Evolutionary conservation across 495 filamentous ascomycete genomes (phyloP), one percentile per base, ranked within the genome.

Genomic region (Aspergillus indologenus): DNA sequence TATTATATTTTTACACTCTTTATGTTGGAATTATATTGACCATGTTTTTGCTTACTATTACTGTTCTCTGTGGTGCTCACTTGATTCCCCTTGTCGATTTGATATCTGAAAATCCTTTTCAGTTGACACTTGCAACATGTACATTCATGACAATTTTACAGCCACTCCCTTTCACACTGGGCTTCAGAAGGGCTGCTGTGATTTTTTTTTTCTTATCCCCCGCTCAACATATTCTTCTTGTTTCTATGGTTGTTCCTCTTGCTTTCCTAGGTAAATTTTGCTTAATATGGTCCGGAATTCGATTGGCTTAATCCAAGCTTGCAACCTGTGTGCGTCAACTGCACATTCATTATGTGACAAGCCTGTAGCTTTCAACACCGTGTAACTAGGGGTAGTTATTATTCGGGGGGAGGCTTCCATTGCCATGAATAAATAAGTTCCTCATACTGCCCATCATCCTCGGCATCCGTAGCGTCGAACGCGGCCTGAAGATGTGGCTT

Each of bases 211-310:
- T 34, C 57, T 54, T 42, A 43, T 31, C n/a, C n/a, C n/a, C n/a
- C n/a, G n/a, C n/a, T n/a, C n/a, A n/a, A n/a, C n/a, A n/a, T n/a
- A n/a, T 43, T 46, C 1, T 23, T 17, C 57, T 61, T 57, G 26
- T 47, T 34, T 40, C 45, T 54, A 45, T 43, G 49, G 18, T 14
- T 34, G 17, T 45, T 47, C 29, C 59, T 62, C 59, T 59, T 34
- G 57, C 54, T 59, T 56, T 53, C 63, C n/a, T n/a, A 34, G 21
- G 18, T 57, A 18, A 44, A 61, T 54, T 57, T 58, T 48, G 22
- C 43, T 47, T 50, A 17, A 26, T 18, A 20, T 20, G 20, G 15
- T 17, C 26, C 59, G 56, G 34, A 54, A 58, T 59, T 59, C 48
- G 50, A 55, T 43, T 45, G 22, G 23, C 24, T 46, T n/a, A 45